These are phyloP conservation scores for Ceriops decandra DNA, from an alignment of 345 rosid species.

Conservation along the genomic window DNA sequence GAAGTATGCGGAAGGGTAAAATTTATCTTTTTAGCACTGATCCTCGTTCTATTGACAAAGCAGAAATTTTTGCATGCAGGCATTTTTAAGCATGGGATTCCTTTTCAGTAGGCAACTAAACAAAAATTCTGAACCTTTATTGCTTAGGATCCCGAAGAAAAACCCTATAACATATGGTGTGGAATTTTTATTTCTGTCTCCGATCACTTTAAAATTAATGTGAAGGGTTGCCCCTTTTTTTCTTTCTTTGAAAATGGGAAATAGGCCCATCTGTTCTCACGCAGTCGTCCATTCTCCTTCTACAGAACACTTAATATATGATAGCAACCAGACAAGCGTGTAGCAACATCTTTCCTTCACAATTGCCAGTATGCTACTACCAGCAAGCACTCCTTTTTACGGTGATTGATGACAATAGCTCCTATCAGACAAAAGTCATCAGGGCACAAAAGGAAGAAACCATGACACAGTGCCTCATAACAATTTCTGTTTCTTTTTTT, in stretches of 20 bases:
- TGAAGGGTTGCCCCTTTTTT: too few relatives aligned
- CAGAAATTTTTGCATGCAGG: background rate
- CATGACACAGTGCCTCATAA: conserved; percentile 10
- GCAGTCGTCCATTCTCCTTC: too few relatives aligned
- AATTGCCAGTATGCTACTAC: background rate
- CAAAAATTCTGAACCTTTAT: background rate
- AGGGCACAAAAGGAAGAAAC: background rate
- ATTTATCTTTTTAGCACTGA: too few relatives aligned
- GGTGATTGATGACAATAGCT: conserved; percentile 10
- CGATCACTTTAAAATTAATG: too few relatives aligned
- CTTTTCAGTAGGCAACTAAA: background rate
- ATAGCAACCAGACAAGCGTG: background rate
- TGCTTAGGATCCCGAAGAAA: background rate
- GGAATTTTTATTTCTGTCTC: too few relatives aligned
- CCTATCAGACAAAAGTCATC: conserved; percentile 10
- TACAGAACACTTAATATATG: too few relatives aligned
- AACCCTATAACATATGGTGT: too few relatives aligned
- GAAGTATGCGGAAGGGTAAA: too few relatives aligned
- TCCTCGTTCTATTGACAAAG: background rate
- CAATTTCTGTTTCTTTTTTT: too few relatives aligned
- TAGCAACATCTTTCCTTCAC: conserved; percentile 1
- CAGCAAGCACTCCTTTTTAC: conserved; percentile 11
- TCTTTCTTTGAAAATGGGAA: too few relatives aligned
- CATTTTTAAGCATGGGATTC: background rate
- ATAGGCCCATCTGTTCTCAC: too few relatives aligned